Percentiles rank a stretch among this genome's conserved stretches.
Evolutionary conservation across 1,284 basidiomycete genomes (phyloP).

Genomic region (Cronartium quercuum): DNA sequence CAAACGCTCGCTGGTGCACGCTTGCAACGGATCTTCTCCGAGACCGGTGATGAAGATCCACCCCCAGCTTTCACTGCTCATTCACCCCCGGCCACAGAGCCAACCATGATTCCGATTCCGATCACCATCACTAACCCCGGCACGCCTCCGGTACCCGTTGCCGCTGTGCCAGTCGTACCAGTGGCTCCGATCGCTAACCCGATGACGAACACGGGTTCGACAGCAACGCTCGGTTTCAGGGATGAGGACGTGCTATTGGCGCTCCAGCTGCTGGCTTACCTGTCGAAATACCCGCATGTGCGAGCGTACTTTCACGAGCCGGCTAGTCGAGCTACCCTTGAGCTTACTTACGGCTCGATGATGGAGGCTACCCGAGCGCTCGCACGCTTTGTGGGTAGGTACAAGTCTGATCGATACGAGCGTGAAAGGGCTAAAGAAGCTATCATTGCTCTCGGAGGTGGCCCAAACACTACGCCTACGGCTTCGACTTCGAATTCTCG

Average conservation of each 20-base stretch:
- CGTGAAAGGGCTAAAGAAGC: slow-evolving; percentile 40
- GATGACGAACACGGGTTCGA: slow-evolving; percentile 51
- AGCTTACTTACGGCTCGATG: slow-evolving; percentile 34
- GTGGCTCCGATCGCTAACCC: slow-evolving; percentile 28
- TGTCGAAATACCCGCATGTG: slow-evolving; percentile 97
- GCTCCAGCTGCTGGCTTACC: slow-evolving; percentile 86
- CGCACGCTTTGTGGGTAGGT: slow-evolving; percentile 26
- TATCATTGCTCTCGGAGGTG: slow-evolving; percentile 41
- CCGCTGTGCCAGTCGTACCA: slow-evolving; percentile 45
- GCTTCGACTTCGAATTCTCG: neutral
- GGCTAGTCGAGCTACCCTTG: slow-evolving; percentile 29
- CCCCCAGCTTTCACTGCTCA: neutral
- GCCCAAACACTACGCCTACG: neutral
- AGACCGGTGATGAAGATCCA: slow-evolving; percentile 12
- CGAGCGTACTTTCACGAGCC: slow-evolving; percentile 79
- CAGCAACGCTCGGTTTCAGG: slow-evolving; percentile 56
- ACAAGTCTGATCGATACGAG: slow-evolving; percentile 30
- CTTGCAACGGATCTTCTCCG: slow-evolving; percentile 12
- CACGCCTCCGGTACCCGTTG: slow-evolving; percentile 43
- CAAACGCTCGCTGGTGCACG: neutral
- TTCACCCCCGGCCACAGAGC: slow-evolving; percentile 45
- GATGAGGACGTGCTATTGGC: slow-evolving; percentile 91
- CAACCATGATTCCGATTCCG: slow-evolving; percentile 39
- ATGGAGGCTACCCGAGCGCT: slow-evolving; percentile 25
- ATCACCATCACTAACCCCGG: slow-evolving; percentile 16